Evolutionary conservation across 306 rosid species (phyloP), one percentile per base, ranked within the genome.

Genomic region (Prunus mume): DNA sequence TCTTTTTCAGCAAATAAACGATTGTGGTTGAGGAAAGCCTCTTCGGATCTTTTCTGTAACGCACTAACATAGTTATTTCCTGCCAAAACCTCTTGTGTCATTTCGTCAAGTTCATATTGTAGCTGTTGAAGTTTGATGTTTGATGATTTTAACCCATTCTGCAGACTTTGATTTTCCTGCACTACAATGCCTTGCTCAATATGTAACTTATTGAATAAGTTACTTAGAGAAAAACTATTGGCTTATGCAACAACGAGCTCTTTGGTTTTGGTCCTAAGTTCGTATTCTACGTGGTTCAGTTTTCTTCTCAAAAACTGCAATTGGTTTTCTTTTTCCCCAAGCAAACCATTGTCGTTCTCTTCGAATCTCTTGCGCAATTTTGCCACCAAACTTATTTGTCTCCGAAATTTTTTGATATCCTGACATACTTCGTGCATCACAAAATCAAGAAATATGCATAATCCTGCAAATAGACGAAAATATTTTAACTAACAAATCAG

Each of bases 111-210:
- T 9, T 61, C 41, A 27, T 27, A 19, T 14, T 61, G 9, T 61
- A 27, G 38, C 5, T 27, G n/a, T 61, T 61, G 27, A 38, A 27
- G 19, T 18, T 6, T 27, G 13, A 10, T 27, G 71, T 90, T 92
- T 78, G 81, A 58, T 10, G 19, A 13, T 14, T 61, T 9, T 19
- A 61, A 25, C 66, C 3, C 0, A 1, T 27, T 28, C 11, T 61
- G 19, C 1, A 14, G n/a, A 61, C n/a, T 7, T 13, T 61, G 13
- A 19, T 61, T 27, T 61, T 5, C 38, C 2, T 30, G 41, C 27
- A 27, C n/a, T 12, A 58, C 15, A 5, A 22, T 12, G 24, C 9
- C 17, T 22, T 58, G 64, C 17, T 57, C 64, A 24, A 22, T 11
- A 22, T 6, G 32, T 11, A 22, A 9, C 4, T 57, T 30, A 2